Evolutionary conservation across 305 asterid genomes (phyloP), one percentile per base, ranked within the genome.

Genomic region (Fraxinus sp.): DNA sequence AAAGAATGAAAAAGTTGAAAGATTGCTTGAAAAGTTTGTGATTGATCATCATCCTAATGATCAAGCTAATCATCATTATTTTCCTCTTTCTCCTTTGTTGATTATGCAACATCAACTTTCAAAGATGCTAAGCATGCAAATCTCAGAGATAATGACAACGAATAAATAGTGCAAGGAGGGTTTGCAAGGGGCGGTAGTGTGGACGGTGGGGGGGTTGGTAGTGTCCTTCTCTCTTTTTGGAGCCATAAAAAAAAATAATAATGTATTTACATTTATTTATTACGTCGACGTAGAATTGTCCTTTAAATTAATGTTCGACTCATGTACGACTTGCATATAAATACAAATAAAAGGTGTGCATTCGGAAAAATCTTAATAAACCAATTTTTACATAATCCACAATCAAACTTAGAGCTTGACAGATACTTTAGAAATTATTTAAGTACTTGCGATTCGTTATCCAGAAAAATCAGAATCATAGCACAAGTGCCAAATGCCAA

Each of bases 121-220:
- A 80, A 80, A 80, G 83, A 80, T 80, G 22, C 59, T 13, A 73
- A 32, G 59, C 59, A 13, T 20, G 55, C 77, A 72, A 20, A 73
- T 80, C 83, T 72, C 33, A 72, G 41, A 80, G 78, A 71, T 20
- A 72, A 9, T 49, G 83, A 49, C 73, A 41, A 80, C 44, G 72
- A 20, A 72, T 66, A 5, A 44, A 30, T 70, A 39, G 26, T n/a
- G 70, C 49, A 8, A 35, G 44, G 52, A 35, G 11, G 44, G 39
- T 30, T 71, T 71, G 76, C 41, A 28, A 26, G 78, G 72, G n/a
- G 37, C 13, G 37, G 18, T 68, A 7, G 39, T 11, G 41, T 30
- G 39, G 24, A 13, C 74, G 74, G 37, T 68, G 33, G 36, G 74
- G 74, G 74, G 20, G 46, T 68, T 9, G 73, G 73, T 22, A 75